phyloP scores from a whole-genome alignment of 495 filamentous ascomycete species.

The Aspergillus asperescens region DNA sequence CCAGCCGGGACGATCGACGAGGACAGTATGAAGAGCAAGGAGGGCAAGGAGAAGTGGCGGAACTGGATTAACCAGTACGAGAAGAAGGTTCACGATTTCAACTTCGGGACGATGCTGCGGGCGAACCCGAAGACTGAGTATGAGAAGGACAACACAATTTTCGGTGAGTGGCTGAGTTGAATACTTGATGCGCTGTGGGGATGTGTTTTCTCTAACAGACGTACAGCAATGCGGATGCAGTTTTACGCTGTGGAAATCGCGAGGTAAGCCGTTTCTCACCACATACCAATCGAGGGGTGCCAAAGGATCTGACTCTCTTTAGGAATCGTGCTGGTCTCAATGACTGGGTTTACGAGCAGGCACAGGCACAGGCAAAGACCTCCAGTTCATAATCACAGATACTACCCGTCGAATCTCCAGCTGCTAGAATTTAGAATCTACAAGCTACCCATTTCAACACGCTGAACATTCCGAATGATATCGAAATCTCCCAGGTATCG shows the following conservation, averaged over 20 bases:
- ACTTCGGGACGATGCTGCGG: constrained; percentile 92
- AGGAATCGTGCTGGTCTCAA: constrained; percentile 86
- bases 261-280: constrained; percentile 45
- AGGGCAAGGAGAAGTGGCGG: constrained; percentile 92
- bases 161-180: constrained; percentile 36
- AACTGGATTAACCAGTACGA: constrained; percentile 92
- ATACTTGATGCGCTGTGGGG: background rate
- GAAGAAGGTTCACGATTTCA: constrained; percentile 89
- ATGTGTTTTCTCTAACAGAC: constrained; percentile 15
- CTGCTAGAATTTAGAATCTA: constrained; percentile 1
- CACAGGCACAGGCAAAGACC: constrained; percentile 39
- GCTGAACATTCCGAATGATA: background rate
- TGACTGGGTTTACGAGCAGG: constrained; percentile 90
- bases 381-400: constrained; percentile 26
- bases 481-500: background rate
- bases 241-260: constrained; percentile 98
- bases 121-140: constrained; percentile 76
- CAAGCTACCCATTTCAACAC: background rate
- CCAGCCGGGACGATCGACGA: constrained; percentile 74
- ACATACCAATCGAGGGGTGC: background rate
- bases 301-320: constrained; percentile 6
- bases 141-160: constrained; percentile 83
- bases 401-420: background rate
- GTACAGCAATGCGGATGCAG: constrained; percentile 69
- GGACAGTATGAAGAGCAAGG: constrained; percentile 95